Evolutionary conservation across 2,329 filamentous ascomycete species (phyloP).

Genomic region (Fusarium tanahbumbuense): DNA sequence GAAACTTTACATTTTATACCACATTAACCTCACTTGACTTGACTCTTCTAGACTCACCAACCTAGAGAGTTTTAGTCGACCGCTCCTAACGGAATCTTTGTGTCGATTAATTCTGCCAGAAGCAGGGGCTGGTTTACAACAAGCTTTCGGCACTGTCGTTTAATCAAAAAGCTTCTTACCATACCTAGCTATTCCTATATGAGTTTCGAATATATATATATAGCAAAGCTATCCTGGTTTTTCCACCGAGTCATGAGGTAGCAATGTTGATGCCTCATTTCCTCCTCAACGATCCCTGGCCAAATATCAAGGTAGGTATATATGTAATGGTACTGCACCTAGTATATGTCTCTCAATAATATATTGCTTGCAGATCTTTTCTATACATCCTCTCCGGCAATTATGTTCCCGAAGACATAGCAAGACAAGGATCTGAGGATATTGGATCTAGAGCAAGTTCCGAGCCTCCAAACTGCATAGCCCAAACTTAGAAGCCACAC

Average conservation of each 20-base stretch:
- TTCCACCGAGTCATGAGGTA: constrained; percentile 1
- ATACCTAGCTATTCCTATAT: background rate
- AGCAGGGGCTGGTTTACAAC: background rate
- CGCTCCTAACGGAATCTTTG: background rate
- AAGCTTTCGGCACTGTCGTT: background rate
- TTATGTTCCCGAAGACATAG: background rate
- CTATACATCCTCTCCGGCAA: background rate
- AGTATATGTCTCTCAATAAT: background rate
- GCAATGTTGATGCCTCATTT: background rate
- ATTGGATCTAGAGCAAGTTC: background rate
- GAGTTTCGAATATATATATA: background rate
- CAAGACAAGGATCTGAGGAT: background rate
- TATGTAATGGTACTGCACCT: background rate
- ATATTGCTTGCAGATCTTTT: background rate
- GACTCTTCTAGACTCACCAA: background rate
- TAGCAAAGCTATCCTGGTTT: background rate
- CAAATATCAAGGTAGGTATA: background rate
- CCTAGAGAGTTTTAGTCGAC: background rate
- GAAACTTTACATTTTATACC: background rate
- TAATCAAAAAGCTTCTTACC: background rate
- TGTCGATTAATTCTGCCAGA: background rate
- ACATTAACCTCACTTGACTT: background rate
- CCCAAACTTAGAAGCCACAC: constrained; percentile 22
- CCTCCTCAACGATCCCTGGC: background rate
- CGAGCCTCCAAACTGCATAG: constrained; percentile 1